Base-by-base conservation (phyloP, 2,329 filamentous ascomycete species). In the Botrytis hyacinthi region DNA sequence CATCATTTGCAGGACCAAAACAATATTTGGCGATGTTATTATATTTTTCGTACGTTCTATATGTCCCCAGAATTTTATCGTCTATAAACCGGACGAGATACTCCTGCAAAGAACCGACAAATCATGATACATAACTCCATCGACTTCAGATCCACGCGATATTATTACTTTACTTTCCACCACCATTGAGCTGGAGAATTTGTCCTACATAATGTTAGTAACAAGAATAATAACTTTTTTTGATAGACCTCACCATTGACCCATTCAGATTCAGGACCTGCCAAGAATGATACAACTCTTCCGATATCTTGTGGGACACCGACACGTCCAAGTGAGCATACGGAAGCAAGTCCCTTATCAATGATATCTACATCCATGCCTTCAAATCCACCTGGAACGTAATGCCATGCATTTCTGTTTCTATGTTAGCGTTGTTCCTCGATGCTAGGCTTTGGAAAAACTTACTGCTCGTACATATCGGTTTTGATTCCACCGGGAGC, bases 401-500 rank as follows among this genome's bases (percentile, higher is more conserved):
- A 90, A 81, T 90, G 87, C 76, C 86, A 85, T 83, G 88, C 90
- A 67, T 89, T 88, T 70, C 57, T 59, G 46, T 51, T 5, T 16
- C 20, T 20, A 16, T 29, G n/a, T 72, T 26, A 72, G 73, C 61
- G 20, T 70, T 54, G 6, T 5, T n/a, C n/a, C 51, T 61, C 54
- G 6, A 37, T 12, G 18, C 59, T 68, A 1, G 61, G 20, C 18
- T 35, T 48, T 46, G 9, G 20, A 29, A n/a, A 20, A 48, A 70
- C 71, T 73, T 32, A 73, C 81, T 83, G 84, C 62, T 91, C 89
- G 88, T 89, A 92, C 89, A 92, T 92, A 0, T 85, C 83, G 0
- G 89, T 91, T 2, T 87, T 89, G 1, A 92, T 88, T 61, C 92
- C 90, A 0, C 91, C 91, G 0, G 90, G 90, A 0, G 89, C 90